Base-by-base conservation (phyloP, 805 yeast genomes). In the Wickerhamiella musiphila region DNA sequence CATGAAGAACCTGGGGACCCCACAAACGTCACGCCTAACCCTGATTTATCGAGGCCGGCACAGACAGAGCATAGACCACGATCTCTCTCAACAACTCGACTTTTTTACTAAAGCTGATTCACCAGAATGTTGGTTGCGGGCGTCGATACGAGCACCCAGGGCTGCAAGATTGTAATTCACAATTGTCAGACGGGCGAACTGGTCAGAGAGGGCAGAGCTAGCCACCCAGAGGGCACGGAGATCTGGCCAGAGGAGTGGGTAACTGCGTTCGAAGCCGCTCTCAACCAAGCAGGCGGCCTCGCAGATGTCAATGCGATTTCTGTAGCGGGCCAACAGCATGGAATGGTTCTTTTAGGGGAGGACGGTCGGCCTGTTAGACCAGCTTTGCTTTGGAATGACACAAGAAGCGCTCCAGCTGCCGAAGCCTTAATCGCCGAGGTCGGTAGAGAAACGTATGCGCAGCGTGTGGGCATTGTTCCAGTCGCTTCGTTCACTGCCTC, bases 281-380 rank as follows among this genome's bases (percentile, higher is more conserved):
- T 45, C 26, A 34, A 16, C 5, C 15, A 11, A 6, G 45, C 42
- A 3, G 47, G 46, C 17, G 46, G 47, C 3, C 35, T 45, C n/a
- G 35, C 23, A 4, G 48, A 38, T 18, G 45, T 45, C 13, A 7
- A 29, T n/a, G 46, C 45, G 8, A 38, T 45, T 22, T 33, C 47
- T 2, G 35, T 45, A n/a, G 37, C 47, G 9, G 48, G 47, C 15
- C 48, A 45, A 33, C 48, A 45, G 35, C 48, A 45, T 18, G 48
- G 48, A 2, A 34, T 45, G 37, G 46, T 45, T 4, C 36, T 35
- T 6, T 33, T 45, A 4, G 45, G 38, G 28, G 7, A 8, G 3
- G 8, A 17, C 2, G 48, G 48, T n/a, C 6, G n/a, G 3, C 45
- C 43, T 4, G 34, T 45, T 6, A 41, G 48, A 3, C 37, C 36